Conservation (phyloP, 1,284 basidiomycete species). For the Hymenochaete sp. region DNA sequence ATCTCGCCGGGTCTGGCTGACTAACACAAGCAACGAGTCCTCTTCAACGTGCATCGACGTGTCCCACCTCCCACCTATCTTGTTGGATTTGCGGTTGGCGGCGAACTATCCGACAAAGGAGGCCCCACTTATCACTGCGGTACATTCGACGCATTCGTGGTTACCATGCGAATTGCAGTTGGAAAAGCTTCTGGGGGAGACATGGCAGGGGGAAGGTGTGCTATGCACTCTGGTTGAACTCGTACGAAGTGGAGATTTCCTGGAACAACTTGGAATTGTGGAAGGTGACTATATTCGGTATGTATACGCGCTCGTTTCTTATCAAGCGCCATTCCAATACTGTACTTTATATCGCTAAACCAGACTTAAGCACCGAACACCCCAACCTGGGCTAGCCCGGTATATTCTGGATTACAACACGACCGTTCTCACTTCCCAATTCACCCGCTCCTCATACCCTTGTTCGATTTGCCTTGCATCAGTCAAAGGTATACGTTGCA, state of each 20-base stretch:
- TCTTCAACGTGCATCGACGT: conserved; percentile 22
- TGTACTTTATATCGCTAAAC: conserved; percentile 14
- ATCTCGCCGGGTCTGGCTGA: conserved; percentile 31
- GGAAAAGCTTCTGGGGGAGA: conserved; percentile 33
- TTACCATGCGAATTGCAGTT: conserved; percentile 35
- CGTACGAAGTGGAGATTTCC: conserved; percentile 54
- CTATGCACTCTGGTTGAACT: conserved; percentile 66
- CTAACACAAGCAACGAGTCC: conserved; percentile 22
- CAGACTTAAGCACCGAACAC: conserved; percentile 50
- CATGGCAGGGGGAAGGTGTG: conserved; percentile 56
- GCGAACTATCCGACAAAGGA: conserved; percentile 43
- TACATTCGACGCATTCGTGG: conserved; percentile 56
- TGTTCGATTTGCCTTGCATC: conserved; percentile 67
- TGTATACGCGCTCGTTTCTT: conserved; percentile 24
- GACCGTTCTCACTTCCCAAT: conserved; percentile 38
- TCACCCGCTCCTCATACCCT: conserved; percentile 51
- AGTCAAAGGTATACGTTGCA: conserved; percentile 59
- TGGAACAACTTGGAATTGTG: conserved; percentile 33
- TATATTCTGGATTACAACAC: conserved; percentile 42
- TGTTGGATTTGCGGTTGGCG: conserved; percentile 49
- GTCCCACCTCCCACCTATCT: conserved; percentile 53
- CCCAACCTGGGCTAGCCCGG: conserved; percentile 37
- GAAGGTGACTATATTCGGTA: conserved; percentile 39
- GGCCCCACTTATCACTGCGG: conserved; percentile 46
- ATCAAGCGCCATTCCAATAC: conserved; percentile 11